Conservation (phyloP, 163 green algal species). For the Scenedesmus sp. region DNA sequence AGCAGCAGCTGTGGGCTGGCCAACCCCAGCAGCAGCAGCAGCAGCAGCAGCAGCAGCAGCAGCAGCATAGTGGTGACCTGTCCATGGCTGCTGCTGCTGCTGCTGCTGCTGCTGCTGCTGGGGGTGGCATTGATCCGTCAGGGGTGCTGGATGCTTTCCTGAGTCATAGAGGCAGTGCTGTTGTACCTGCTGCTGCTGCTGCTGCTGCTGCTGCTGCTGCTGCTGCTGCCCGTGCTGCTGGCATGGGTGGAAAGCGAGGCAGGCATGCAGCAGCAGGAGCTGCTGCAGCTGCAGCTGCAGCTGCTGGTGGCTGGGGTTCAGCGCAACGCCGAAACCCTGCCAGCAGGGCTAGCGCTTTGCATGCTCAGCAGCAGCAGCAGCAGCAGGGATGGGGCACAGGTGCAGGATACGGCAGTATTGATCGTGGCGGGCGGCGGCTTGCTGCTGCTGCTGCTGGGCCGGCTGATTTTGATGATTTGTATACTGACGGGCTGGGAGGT, state of each 20-base stretch:
- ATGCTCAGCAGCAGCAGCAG: not conserved
- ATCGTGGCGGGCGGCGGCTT: not conserved
- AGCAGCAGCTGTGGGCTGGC: not conserved
- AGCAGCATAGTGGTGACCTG: not conserved
- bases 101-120: no score
- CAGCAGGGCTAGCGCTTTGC: not conserved
- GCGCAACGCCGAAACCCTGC: not conserved
- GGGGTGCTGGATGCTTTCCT: slow-evolving; percentile 34
- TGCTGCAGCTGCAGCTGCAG: not conserved
- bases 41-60: slow-evolving; percentile 26
- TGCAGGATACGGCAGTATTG: not conserved
- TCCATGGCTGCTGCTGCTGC: no score
- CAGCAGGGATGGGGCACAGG: not conserved
- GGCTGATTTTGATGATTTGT: not conserved
- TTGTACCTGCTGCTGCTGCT: not conserved
- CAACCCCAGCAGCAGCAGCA: not conserved
- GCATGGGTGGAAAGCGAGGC: not conserved
- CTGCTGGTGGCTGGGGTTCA: not conserved
- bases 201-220: not conserved
- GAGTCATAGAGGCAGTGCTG: not conserved
- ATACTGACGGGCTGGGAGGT: not conserved
- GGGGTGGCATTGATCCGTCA: slow-evolving; percentile 1
- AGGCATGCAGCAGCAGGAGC: not conserved
- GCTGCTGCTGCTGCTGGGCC: not conserved
- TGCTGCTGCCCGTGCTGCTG: not conserved